Conservation (phyloP, 1,284 basidiomycete species). For the Puccinia hordei region DNA sequence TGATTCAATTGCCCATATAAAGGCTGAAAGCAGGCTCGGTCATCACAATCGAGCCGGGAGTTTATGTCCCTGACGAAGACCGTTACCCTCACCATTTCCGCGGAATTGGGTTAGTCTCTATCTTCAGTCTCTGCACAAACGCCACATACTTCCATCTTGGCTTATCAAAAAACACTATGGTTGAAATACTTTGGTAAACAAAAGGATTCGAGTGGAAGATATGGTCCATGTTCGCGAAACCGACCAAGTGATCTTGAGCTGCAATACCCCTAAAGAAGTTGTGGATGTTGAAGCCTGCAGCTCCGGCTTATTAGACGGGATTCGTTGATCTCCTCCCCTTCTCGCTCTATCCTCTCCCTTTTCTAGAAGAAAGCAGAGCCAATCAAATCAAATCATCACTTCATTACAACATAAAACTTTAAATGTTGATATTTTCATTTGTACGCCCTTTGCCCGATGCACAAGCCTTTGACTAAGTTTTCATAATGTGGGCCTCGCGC, state of each 20-base stretch:
- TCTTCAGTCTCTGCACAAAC: slow-evolving; percentile 62
- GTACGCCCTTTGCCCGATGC: no score
- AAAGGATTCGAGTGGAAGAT: slow-evolving; percentile 64
- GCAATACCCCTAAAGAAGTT: slow-evolving; percentile 85
- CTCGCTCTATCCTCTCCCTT: background rate
- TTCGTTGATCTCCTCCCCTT: background rate
- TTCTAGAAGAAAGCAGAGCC: background rate
- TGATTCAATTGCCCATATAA: slow-evolving; percentile 20
- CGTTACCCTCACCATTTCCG: slow-evolving; percentile 82
- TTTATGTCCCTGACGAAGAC: slow-evolving; percentile 78
- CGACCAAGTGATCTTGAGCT: slow-evolving; percentile 71
- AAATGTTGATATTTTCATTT: no score
- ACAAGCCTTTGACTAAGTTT: no score
- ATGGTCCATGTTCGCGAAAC: slow-evolving; percentile 76
- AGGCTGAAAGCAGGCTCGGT: slow-evolving; percentile 79
- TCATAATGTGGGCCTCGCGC: no score
- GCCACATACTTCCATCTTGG: no score
- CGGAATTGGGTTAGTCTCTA: slow-evolving; percentile 67
- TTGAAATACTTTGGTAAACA: background rate
- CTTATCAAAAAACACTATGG: background rate
- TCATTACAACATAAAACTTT: background rate
- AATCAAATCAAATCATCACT: background rate
- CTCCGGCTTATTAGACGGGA: slow-evolving; percentile 20
- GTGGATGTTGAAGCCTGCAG: slow-evolving; percentile 72
- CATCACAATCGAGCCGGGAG: slow-evolving; percentile 68